phyloP scores from a whole-genome alignment of 2,329 filamentous ascomycete species.

The Pseudogymnoascus pannorum region DNA sequence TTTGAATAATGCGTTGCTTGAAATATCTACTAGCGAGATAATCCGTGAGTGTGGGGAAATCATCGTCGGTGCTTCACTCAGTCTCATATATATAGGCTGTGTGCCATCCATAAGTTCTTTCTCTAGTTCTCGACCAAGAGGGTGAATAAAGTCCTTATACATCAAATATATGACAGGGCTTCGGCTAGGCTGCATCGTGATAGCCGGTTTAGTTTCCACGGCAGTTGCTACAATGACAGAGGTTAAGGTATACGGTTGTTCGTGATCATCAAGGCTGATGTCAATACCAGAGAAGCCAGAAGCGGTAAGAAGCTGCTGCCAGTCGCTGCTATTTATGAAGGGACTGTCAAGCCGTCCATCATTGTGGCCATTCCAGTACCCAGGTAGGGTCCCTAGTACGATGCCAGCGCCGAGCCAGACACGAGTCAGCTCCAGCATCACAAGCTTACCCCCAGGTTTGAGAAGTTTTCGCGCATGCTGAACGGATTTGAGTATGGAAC shows the following conservation, averaged over 20 bases:
- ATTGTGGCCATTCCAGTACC: slow-evolving; percentile 27
- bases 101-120: too few species aligned
- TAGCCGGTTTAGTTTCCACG: background rate
- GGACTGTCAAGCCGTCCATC: slow-evolving; percentile 27
- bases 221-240: slow-evolving; percentile 12
- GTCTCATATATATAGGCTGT: too few species aligned
- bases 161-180: background rate
- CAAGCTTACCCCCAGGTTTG: slow-evolving; percentile 37
- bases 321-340: slow-evolving; percentile 22
- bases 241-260: background rate
- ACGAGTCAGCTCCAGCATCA: slow-evolving; percentile 34
- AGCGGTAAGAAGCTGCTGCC: slow-evolving; percentile 27
- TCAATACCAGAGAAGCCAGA: slow-evolving; percentile 31
- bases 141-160: background rate
- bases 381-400: slow-evolving; percentile 25
- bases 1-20: too few species aligned
- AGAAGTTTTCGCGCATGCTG: slow-evolving; percentile 31
- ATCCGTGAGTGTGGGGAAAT: too few species aligned
- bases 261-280: slow-evolving; percentile 13
- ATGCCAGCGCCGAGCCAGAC: slow-evolving; percentile 11
- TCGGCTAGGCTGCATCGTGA: background rate
- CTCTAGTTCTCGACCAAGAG: too few species aligned
- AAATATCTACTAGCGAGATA: too few species aligned
- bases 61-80: too few species aligned
- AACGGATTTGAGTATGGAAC: slow-evolving; percentile 20